These are phyloP conservation scores for Rutidosis leptorrhynchoides DNA, from an alignment of 129 eudicot genomes.

Conservation along the genomic window DNA sequence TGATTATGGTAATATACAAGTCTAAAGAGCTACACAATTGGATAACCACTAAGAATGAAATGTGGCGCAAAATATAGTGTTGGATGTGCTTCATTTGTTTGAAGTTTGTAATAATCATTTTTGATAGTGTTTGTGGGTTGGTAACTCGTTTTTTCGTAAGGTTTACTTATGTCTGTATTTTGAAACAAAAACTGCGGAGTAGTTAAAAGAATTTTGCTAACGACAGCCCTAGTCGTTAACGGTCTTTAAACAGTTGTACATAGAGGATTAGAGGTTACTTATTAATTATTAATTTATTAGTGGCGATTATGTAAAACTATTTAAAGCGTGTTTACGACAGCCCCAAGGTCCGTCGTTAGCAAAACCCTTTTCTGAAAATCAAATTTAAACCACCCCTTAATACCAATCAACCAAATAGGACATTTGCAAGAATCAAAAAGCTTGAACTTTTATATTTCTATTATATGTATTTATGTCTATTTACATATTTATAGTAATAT, in stretches of 20 bases:
- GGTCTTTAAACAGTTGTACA: no score
- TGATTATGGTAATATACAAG: background rate
- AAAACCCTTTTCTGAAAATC: background rate
- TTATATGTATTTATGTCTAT: no score
- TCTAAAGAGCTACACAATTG: background rate
- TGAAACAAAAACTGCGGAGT: no score
- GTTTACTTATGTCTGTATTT: background rate
- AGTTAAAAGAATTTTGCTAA: no score
- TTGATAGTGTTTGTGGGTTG: background rate
- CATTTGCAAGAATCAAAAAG: background rate
- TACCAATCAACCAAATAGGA: background rate
- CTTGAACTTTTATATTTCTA: background rate
- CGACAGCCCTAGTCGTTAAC: no score
- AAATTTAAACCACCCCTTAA: background rate
- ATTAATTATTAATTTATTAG: no score
- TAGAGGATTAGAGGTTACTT: no score
- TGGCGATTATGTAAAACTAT: no score
- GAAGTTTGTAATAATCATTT: background rate
- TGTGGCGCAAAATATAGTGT: background rate
- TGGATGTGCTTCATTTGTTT: background rate
- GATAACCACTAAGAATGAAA: background rate
- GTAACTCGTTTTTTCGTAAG: background rate
- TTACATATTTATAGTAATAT: no score
- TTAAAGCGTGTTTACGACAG: no score
- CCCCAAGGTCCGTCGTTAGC: no score